phyloP scores from a whole-genome alignment of 192 early-diverging fungal genomes.

The Rhizoclosmatium sp. region DNA sequence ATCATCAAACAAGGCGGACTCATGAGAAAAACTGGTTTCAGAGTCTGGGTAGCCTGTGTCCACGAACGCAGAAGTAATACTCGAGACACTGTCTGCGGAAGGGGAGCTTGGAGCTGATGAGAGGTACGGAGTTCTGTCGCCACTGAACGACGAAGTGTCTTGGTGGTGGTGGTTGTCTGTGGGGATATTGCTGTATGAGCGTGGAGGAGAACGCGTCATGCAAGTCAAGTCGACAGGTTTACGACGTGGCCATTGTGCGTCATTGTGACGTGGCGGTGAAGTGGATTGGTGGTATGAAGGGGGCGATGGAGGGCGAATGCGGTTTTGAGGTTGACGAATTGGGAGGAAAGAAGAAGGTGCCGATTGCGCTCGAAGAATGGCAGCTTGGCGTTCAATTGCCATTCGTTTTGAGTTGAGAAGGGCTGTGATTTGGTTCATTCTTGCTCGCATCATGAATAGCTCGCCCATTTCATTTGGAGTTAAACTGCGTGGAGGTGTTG shows the following conservation, averaged over 20 bases:
- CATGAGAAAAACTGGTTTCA: neutral
- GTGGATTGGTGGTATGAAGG: neutral
- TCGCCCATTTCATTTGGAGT: neutral
- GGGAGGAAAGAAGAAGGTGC: neutral
- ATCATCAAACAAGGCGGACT: neutral
- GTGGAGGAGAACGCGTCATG: neutral
- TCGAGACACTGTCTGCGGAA: conserved; percentile 10
- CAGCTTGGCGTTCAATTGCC: neutral
- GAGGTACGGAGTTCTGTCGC: neutral
- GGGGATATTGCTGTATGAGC: neutral
- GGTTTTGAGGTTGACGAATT: neutral
- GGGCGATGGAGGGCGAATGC: neutral
- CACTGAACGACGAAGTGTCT: neutral
- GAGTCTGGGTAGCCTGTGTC: neutral
- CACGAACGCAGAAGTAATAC: neutral
- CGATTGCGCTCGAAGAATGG: neutral
- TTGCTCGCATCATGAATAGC: neutral
- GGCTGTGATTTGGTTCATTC: neutral
- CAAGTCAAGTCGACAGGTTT: neutral
- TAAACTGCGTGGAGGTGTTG: neutral
- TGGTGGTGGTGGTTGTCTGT: neutral
- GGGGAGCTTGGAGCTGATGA: conserved; percentile 2
- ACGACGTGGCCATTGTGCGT: neutral
- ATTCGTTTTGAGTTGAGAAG: neutral
- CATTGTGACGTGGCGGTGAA: neutral